Percentiles rank a stretch among this genome's conserved stretches.
phyloP scores from a whole-genome alignment of 768 basidiomycete genomes.

The Tylopilus sp. region DNA sequence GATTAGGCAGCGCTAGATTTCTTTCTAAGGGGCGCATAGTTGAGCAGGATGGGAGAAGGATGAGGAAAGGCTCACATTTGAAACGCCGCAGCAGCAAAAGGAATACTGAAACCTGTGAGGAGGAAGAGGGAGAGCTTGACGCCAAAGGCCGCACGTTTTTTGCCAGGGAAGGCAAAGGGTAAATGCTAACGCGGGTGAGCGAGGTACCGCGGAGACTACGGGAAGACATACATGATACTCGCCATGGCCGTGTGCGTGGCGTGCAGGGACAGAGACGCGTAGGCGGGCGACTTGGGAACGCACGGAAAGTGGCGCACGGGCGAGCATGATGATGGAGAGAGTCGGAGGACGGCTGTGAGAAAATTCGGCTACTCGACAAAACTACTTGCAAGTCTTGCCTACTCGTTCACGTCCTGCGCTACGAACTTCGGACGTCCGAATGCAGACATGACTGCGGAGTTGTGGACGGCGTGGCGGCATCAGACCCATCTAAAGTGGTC shows the following conservation, averaged over 20 bases:
- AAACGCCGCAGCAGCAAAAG: slow-evolving; percentile 57
- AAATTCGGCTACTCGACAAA: slow-evolving; percentile 3
- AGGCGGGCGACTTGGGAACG: slow-evolving; percentile 38
- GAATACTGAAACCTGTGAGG: slow-evolving; percentile 58
- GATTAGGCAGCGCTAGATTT: slow-evolving; percentile 32
- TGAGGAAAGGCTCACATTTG: slow-evolving; percentile 54
- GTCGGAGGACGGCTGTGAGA: slow-evolving; percentile 19
- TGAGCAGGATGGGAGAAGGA: not conserved
- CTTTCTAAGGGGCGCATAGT: slow-evolving; percentile 33
- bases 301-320: slow-evolving; percentile 40
- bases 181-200: slow-evolving; percentile 41
- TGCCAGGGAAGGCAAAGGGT: slow-evolving; percentile 52
- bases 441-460: slow-evolving; percentile 8
- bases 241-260: slow-evolving; percentile 47
- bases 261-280: slow-evolving; percentile 29
- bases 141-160: slow-evolving; percentile 47
- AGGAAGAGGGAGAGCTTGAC: slow-evolving; percentile 38
- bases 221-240: slow-evolving; percentile 47
- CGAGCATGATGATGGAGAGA: slow-evolving; percentile 35
- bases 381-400: no score
- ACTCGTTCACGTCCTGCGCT: no score
- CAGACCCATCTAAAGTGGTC: slow-evolving; percentile 9
- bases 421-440: not conserved
- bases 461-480: slow-evolving; percentile 1
- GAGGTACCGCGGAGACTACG: not conserved